A percentile compares a stretch with the other conserved stretches of the same genome.
These are phyloP conservation scores for Gigaspora rosea DNA, from an alignment of 192 early-diverging fungal species.

Conservation along the genomic window DNA sequence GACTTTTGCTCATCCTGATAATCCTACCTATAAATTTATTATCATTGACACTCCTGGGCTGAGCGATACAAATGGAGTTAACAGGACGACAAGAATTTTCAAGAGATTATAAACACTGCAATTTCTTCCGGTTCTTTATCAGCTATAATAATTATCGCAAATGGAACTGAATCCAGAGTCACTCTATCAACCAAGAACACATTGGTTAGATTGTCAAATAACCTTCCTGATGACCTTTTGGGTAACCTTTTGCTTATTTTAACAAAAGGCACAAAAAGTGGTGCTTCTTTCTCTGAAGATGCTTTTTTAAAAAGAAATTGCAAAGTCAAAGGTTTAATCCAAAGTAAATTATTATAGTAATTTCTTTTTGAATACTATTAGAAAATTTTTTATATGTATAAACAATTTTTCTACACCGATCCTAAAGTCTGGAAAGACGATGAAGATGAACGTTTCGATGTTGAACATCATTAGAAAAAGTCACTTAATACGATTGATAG, in stretches of 20 bases:
- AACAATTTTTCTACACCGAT: slow-evolving; percentile 7
- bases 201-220: slow-evolving; percentile 16
- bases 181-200: slow-evolving; percentile 3
- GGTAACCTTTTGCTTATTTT: slow-evolving; percentile 3
- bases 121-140: slow-evolving; percentile 22
- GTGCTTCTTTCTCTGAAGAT: background rate
- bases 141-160: slow-evolving; percentile 9
- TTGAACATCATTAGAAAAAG: slow-evolving; percentile 7
- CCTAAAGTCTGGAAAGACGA: background rate
- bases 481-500: background rate
- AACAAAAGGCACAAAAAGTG: slow-evolving; percentile 19
- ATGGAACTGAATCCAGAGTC: slow-evolving; percentile 24
- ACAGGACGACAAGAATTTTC: slow-evolving; percentile 14
- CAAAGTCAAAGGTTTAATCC: slow-evolving; percentile 6
- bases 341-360: background rate
- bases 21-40: slow-evolving; percentile 10
- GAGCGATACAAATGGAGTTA: slow-evolving; percentile 12
- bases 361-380: background rate
- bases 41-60: slow-evolving; percentile 19
- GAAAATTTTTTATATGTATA: slow-evolving; percentile 22
- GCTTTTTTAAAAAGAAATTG: slow-evolving; percentile 14
- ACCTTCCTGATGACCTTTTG: background rate
- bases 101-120: slow-evolving; percentile 13
- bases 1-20: background rate
- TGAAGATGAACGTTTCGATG: background rate